These are phyloP conservation scores for Solanum medicagineum DNA, from an alignment of 257 asterid species.

Conservation along the genomic window DNA sequence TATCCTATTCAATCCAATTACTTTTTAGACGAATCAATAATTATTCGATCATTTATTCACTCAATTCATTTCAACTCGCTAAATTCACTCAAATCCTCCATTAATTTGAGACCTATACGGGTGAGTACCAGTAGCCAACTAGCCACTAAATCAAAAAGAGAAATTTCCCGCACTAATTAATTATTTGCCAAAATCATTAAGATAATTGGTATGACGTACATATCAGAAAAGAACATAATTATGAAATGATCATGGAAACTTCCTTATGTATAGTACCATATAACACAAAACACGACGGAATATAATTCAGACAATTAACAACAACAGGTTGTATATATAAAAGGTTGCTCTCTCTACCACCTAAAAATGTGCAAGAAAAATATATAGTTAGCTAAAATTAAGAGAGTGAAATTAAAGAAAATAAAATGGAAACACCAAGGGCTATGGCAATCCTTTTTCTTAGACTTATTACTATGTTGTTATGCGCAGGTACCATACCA, in stretches of 20 bases:
- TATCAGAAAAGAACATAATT: background rate
- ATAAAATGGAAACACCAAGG: background rate
- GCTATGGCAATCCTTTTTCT: constrained; percentile 5
- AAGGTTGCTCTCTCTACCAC: background rate
- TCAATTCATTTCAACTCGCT: too few species aligned
- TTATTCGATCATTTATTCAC: too few species aligned
- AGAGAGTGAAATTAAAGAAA: background rate
- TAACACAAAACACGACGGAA: background rate
- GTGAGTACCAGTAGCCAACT: too few species aligned
- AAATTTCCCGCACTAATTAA: background rate
- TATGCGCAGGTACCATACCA: constrained; percentile 28
- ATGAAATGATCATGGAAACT: background rate
- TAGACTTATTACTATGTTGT: constrained; percentile 33
- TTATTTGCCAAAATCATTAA: background rate
- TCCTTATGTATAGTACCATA: background rate
- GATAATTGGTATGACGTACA: background rate
- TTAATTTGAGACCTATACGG: too few species aligned
- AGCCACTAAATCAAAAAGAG: background rate
- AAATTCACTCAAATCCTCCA: too few species aligned
- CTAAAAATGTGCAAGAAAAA: background rate
- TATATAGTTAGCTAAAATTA: background rate
- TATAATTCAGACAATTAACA: background rate
- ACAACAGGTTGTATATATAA: background rate
- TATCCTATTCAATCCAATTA: too few species aligned
- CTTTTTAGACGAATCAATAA: too few species aligned